Base-by-base conservation (phyloP, 768 basidiomycete species). In the Podaxis sp. region DNA sequence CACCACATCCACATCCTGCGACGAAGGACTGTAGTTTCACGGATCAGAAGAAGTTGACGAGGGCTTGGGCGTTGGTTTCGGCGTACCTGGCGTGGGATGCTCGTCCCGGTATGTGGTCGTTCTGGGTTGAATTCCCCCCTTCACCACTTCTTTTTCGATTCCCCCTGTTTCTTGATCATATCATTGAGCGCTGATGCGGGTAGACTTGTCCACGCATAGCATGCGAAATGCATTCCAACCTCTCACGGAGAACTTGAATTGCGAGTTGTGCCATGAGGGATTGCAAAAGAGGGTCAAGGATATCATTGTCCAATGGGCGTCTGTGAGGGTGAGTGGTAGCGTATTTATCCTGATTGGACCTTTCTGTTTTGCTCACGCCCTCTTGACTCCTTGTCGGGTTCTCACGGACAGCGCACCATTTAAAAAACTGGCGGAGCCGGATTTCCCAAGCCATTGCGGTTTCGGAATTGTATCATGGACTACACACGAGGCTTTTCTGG, bases 1-100 rank as follows among this genome's bases (percentile, higher is more conserved):
- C 74, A 7, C 76, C 75, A 0, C 66, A 68, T 28, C 67, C 71
- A 0, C 79, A 79, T 63, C 65, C 73, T 0, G 68, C 71, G 0
- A 73, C 70, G 1, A 53, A 58, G 8, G 59, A 67, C 11, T 80
- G 79, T 60, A 67, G 63, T 40, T 74, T 74, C 57, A 42, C 12
- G 0, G 70, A 74, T n/a, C 79, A 79, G 68, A 75, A 73, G 55
- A 69, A 67, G 15, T 55, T 79, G 19, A 70, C 67, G n/a, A 68
- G 78, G n/a, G 74, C 76, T 4, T 80, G 79, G 79, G 72, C 74
- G 2, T 66, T 79, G 3, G 73, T 73, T 3, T 65, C 76, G 7
- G 74, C 78, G 0, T 73, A 73, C 66, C 64, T 79, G 3, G 71
- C 70, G 9, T 79, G 77, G 77, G 76, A 77, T 57, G 66, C 75